These are phyloP conservation scores for Pseudonitzschia delicatissima DNA, from an alignment of 108 stramenopile genomes.

Conservation along the genomic window DNA sequence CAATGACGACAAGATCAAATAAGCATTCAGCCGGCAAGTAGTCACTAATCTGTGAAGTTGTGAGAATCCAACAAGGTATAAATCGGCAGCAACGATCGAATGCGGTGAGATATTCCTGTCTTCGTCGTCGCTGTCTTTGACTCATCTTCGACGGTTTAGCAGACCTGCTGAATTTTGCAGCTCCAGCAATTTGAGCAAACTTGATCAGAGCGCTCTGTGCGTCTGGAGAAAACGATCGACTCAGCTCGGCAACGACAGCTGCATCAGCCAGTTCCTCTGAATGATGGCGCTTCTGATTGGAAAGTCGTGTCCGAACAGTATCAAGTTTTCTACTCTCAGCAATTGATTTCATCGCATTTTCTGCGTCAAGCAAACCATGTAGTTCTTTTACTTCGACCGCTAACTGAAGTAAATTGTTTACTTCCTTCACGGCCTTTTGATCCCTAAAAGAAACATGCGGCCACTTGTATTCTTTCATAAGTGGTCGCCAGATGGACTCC, in stretches of 20 bases:
- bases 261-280: conserved; percentile 49
- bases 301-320: conserved; percentile 16
- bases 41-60: conserved; percentile 57
- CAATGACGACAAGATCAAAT: conserved; percentile 63
- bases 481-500: conserved; percentile 8
- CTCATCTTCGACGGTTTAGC: conserved; percentile 48
- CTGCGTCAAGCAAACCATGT: conserved; percentile 8
- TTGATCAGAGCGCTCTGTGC: conserved; percentile 55
- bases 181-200: conserved; percentile 61
- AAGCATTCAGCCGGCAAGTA: conserved; percentile 55
- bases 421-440: neutral
- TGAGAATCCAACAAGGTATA: conserved; percentile 70
- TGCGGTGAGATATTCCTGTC: conserved; percentile 55
- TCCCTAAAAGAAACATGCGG: conserved; percentile 19
- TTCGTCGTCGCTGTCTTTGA: conserved; percentile 49
- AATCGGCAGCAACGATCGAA: conserved; percentile 58
- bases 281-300: conserved; percentile 21
- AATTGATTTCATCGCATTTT: conserved; percentile 12
- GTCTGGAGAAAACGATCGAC: conserved; percentile 43
- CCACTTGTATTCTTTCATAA: conserved; percentile 22
- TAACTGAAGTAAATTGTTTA: conserved; percentile 17
- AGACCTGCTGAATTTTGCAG: conserved; percentile 49
- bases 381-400: conserved; percentile 35
- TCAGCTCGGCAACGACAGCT: conserved; percentile 41
- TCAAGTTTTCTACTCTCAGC: conserved; percentile 30